These are phyloP conservation scores for Ceratocystis colombiana DNA, from an alignment of 2,329 filamentous ascomycete species.

Conservation along the genomic window DNA sequence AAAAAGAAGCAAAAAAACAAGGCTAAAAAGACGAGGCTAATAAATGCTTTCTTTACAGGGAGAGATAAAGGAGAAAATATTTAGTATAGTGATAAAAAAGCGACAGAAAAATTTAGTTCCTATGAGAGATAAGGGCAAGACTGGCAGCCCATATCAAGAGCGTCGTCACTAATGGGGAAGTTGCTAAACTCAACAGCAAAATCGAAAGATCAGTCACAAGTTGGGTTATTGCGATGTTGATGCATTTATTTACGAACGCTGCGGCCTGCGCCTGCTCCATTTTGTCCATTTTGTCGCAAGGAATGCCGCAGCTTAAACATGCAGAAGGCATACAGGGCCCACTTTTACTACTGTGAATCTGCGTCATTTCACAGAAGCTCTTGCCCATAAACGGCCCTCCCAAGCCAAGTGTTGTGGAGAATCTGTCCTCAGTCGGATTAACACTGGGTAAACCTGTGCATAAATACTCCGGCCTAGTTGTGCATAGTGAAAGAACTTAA, in stretches of 20 bases:
- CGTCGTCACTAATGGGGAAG: neutral
- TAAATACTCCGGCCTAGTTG: no score
- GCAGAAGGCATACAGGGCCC: neutral
- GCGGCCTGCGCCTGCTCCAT: neutral
- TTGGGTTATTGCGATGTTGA: neutral
- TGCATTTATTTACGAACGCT: neutral
- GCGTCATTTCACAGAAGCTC: conserved; percentile 18
- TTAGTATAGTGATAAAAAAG: neutral
- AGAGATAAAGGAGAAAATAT: neutral
- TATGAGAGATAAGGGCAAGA: neutral
- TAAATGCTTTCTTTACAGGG: neutral
- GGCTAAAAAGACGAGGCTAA: neutral
- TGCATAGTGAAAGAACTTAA: no score
- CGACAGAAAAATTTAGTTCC: neutral
- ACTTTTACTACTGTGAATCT: conserved; percentile 7
- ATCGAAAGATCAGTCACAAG: neutral
- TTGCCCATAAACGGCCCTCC: conserved; percentile 21
- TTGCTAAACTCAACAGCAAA: neutral
- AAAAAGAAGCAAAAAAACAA: neutral
- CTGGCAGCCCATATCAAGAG: neutral
- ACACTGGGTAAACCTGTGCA: no score
- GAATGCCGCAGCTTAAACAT: neutral
- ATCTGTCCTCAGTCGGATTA: no score
- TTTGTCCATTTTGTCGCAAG: conserved; percentile 3
- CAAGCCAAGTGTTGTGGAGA: no score